These are phyloP conservation scores for Cryptococcus neoformans DNA, from an alignment of 1,284 basidiomycete genomes.

Conservation along the genomic window DNA sequence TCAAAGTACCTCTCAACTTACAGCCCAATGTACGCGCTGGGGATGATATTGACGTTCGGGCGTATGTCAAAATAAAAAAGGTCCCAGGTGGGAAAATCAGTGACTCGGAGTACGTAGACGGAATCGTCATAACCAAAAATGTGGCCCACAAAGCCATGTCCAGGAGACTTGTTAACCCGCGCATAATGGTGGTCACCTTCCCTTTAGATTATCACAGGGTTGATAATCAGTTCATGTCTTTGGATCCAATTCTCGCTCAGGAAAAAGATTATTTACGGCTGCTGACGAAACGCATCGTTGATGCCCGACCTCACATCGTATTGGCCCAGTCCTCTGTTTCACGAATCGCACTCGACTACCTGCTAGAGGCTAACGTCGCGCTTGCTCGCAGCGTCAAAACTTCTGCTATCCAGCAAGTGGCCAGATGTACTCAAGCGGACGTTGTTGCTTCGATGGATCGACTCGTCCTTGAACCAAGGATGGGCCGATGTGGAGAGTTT, in stretches of 20 bases:
- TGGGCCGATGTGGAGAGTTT: slow-evolving; percentile 88
- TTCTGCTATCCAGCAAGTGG: slow-evolving; percentile 80
- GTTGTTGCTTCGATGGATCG: slow-evolving; percentile 95
- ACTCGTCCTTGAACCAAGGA: slow-evolving; percentile 80
- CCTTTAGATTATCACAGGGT: slow-evolving; percentile 93
- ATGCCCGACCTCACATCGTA: slow-evolving; percentile 86
- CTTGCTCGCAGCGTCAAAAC: slow-evolving; percentile 89
- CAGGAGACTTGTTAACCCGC: slow-evolving; percentile 57
- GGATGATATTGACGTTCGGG: slow-evolving; percentile 85
- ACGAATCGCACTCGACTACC: slow-evolving; percentile 83
- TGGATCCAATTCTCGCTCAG: slow-evolving; percentile 79
- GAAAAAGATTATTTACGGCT: slow-evolving; percentile 93
- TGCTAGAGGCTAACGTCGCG: slow-evolving; percentile 80
- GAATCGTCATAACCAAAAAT: slow-evolving; percentile 97
- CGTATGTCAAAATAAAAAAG: slow-evolving; percentile 98
- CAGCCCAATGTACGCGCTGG: slow-evolving; percentile 55
- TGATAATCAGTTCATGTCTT: slow-evolving; percentile 90
- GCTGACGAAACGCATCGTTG: slow-evolving; percentile 82
- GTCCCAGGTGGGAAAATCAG: slow-evolving; percentile 88
- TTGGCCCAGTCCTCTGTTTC: slow-evolving; percentile 92
- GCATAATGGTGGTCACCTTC: slow-evolving; percentile 94
- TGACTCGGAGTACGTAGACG: slow-evolving; percentile 96
- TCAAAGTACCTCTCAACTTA: slow-evolving; percentile 45
- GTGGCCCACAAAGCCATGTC: slow-evolving; percentile 82
- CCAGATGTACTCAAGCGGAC: slow-evolving; percentile 92